phyloP scores from a whole-genome alignment of 2,329 filamentous ascomycete genomes.

The Hypoxylon sp. region DNA sequence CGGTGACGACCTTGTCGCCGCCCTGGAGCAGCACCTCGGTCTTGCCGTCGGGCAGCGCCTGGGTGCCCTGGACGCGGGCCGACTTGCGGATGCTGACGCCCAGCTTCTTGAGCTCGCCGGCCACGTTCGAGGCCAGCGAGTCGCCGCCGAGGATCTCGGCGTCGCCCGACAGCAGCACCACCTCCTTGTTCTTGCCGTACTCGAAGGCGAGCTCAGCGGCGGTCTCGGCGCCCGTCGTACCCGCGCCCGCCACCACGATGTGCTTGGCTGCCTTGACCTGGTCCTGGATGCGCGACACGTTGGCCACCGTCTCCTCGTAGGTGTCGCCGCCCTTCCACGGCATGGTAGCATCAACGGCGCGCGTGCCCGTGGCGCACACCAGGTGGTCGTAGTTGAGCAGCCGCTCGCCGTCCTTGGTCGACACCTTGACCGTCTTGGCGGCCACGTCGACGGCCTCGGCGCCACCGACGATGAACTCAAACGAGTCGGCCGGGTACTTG shows the following conservation, averaged over 20 bases:
- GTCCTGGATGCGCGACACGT: slow-evolving; percentile 52
- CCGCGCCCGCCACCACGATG: slow-evolving; percentile 65
- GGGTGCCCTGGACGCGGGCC: slow-evolving; percentile 51
- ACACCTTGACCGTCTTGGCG: slow-evolving; percentile 54
- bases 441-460: slow-evolving; percentile 53
- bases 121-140: slow-evolving; percentile 51
- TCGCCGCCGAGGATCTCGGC: slow-evolving; percentile 56
- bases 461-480: slow-evolving; percentile 61
- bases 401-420: slow-evolving; percentile 43
- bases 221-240: slow-evolving; percentile 63
- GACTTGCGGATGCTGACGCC: slow-evolving; percentile 57
- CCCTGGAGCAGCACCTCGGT: slow-evolving; percentile 57
- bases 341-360: slow-evolving; percentile 49
- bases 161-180: slow-evolving; percentile 56
- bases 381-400: slow-evolving; percentile 62
- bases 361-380: slow-evolving; percentile 64
- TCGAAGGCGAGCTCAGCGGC: slow-evolving; percentile 63
- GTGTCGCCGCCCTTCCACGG: slow-evolving; percentile 62
- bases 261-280: slow-evolving; percentile 56
- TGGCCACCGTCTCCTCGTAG: slow-evolving; percentile 53
- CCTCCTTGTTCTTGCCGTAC: slow-evolving; percentile 56
- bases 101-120: slow-evolving; percentile 60
- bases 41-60: slow-evolving; percentile 51
- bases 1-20: slow-evolving; percentile 58
- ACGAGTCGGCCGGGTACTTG: slow-evolving; percentile 57